phyloP scores from a whole-genome alignment of 176 grass and related monocot species.

The Oryza rufipogon region DNA sequence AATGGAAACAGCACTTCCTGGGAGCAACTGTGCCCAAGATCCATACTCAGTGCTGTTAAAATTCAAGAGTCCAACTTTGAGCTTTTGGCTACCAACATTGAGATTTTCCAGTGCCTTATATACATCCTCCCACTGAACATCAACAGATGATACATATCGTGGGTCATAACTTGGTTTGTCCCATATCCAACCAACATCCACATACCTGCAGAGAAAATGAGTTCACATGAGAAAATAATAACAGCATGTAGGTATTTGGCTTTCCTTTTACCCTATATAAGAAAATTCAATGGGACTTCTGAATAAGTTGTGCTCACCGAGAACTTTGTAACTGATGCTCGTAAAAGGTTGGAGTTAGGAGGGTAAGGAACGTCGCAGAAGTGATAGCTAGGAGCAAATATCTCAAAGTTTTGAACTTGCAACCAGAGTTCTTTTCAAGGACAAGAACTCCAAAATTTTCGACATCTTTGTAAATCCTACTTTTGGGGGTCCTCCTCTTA shows the following conservation, averaged over 20 bases:
- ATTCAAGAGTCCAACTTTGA: constrained; percentile 82
- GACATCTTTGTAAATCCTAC: constrained; percentile 67
- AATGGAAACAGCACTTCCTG: constrained; percentile 52
- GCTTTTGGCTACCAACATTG: background rate
- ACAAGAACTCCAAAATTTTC: constrained; percentile 73
- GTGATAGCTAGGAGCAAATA: constrained; percentile 70
- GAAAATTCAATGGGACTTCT: constrained; percentile 8
- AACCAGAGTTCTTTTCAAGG: constrained; percentile 61
- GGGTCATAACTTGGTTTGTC: constrained; percentile 61
- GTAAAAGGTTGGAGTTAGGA: constrained; percentile 68
- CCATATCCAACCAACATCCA: constrained; percentile 87
- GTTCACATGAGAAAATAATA: constrained; percentile 1
- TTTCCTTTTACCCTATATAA: background rate
- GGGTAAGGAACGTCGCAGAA: constrained; percentile 69
- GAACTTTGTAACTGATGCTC: constrained; percentile 63
- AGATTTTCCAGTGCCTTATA: constrained; percentile 50
- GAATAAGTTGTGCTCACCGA: constrained; percentile 42
- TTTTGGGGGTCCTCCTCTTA: constrained; percentile 69
- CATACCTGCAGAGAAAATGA: constrained; percentile 60
- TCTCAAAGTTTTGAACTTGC: constrained; percentile 79
- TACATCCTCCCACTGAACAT: constrained; percentile 67
- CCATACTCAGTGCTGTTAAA: constrained; percentile 79
- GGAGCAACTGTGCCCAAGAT: constrained; percentile 58
- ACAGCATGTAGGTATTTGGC: background rate
- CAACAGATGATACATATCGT: constrained; percentile 60